These are phyloP conservation scores for Testicularia cyperi DNA, from an alignment of 1,284 basidiomycete species.

Conservation along the genomic window DNA sequence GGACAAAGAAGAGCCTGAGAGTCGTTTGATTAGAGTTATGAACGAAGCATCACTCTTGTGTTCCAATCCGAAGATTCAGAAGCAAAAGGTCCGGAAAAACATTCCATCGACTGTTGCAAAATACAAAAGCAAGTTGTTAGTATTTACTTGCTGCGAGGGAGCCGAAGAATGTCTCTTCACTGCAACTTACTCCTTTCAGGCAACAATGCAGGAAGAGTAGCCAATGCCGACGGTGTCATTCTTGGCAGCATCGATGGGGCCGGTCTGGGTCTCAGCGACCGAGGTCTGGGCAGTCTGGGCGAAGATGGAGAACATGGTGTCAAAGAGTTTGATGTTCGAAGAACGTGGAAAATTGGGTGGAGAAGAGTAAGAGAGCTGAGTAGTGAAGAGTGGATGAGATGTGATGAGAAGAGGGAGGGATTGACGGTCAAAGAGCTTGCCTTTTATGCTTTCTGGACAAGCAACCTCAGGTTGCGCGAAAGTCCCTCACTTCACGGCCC, in stretches of 20 bases:
- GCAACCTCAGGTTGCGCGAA: too few relatives aligned
- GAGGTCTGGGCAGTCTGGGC: constrained; percentile 18
- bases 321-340: constrained; percentile 6
- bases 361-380: constrained; percentile 1
- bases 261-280: constrained; percentile 11
- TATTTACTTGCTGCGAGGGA: too few relatives aligned
- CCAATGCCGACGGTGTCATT: constrained; percentile 3
- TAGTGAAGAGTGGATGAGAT: constrained; percentile 8
- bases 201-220: constrained; percentile 19
- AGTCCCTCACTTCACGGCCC: too few relatives aligned
- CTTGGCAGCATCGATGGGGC: constrained; percentile 4
- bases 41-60: too few relatives aligned
- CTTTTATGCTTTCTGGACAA: not conserved
- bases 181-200: too few relatives aligned
- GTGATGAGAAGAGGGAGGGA: not conserved
- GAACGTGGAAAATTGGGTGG: constrained; percentile 2
- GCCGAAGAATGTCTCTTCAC: too few relatives aligned
- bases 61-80: too few relatives aligned
- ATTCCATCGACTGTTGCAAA: too few relatives aligned
- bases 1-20: too few relatives aligned
- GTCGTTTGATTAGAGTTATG: too few relatives aligned
- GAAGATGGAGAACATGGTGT: constrained; percentile 27
- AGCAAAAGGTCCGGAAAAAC: too few relatives aligned
- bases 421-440: not conserved
- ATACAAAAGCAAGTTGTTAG: too few relatives aligned